phyloP scores from a whole-genome alignment of 164 flowering plant genomes.

The Warburgia ugandensis region DNA sequence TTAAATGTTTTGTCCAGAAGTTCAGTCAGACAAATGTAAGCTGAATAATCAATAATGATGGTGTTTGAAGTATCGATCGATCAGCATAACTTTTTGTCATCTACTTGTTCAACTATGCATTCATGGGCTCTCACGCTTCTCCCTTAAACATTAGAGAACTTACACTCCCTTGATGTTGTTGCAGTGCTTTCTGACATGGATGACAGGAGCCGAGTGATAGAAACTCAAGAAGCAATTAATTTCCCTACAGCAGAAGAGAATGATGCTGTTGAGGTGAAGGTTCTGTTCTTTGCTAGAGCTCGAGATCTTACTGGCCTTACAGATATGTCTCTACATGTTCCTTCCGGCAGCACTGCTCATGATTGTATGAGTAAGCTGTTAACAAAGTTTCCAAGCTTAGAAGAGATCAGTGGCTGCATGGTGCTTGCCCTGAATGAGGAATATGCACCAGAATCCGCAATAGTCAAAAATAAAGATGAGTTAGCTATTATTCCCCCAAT shows the following conservation, averaged over 20 bases:
- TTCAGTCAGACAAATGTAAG: no score
- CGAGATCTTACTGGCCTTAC: constrained; percentile 71
- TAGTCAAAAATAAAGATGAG: constrained; percentile 69
- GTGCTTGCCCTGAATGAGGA: constrained; percentile 89
- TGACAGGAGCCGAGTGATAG: neutral
- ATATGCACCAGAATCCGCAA: constrained; percentile 44
- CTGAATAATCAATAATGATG: no score
- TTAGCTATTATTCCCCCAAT: constrained; percentile 96
- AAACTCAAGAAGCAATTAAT: neutral
- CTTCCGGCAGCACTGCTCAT: constrained; percentile 56
- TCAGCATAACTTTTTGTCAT: no score
- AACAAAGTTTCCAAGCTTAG: constrained; percentile 49
- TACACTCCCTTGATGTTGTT: no score
- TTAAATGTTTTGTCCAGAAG: no score
- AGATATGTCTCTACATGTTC: constrained; percentile 48
- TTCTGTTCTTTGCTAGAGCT: constrained; percentile 91
- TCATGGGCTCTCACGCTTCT: neutral
- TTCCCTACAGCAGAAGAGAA: neutral
- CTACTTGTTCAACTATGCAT: no score
- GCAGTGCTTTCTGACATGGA: neutral
- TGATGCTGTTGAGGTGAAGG: constrained; percentile 35
- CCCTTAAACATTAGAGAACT: neutral
- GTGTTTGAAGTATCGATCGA: no score
- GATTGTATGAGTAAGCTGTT: constrained; percentile 64
- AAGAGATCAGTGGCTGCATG: constrained; percentile 65